These are phyloP conservation scores for Allium fistulosum DNA, from an alignment of 106 monocot genomes.

Conservation along the genomic window DNA sequence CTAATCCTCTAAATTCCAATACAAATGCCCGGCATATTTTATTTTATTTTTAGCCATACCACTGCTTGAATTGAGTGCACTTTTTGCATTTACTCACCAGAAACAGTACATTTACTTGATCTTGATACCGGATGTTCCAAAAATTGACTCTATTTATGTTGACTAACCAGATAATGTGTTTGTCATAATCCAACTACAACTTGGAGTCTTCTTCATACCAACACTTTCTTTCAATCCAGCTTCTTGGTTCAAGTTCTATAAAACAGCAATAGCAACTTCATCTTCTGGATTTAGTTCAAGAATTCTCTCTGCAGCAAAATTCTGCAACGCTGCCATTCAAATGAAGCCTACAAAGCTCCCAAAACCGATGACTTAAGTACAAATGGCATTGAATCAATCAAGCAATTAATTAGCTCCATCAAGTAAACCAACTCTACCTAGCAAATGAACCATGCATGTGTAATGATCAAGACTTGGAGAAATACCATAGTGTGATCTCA, in stretches of 20 bases:
- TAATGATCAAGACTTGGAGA: constrained; percentile 30
- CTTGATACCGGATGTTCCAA: too few relatives aligned
- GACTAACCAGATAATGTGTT: too few relatives aligned
- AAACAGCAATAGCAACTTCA: constrained; percentile 32
- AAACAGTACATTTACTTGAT: too few relatives aligned
- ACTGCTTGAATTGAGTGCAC: too few relatives aligned
- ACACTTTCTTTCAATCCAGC: constrained; percentile 37
- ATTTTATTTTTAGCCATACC: too few relatives aligned
- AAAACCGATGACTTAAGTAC: constrained; percentile 22
- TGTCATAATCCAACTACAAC: constrained; percentile 40
- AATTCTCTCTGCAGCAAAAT: constrained; percentile 20
- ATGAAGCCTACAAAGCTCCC: constrained; percentile 33
- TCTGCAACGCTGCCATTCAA: constrained; percentile 27
- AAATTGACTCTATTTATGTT: too few relatives aligned
- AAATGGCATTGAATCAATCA: constrained; percentile 27
- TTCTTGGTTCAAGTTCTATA: constrained; percentile 34
- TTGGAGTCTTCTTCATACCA: constrained; percentile 36
- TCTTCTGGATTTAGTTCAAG: constrained; percentile 37
- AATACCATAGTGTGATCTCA: constrained; percentile 20
- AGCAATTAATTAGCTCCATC: constrained; percentile 14
- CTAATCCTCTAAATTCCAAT: too few relatives aligned
- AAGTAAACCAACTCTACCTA: constrained; percentile 24
- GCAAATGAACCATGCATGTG: constrained; percentile 38
- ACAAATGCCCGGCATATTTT: too few relatives aligned
- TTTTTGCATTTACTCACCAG: too few relatives aligned